These are phyloP conservation scores for Leccinum glutinopallens DNA, from an alignment of 1,284 basidiomycete species.

Conservation along the genomic window DNA sequence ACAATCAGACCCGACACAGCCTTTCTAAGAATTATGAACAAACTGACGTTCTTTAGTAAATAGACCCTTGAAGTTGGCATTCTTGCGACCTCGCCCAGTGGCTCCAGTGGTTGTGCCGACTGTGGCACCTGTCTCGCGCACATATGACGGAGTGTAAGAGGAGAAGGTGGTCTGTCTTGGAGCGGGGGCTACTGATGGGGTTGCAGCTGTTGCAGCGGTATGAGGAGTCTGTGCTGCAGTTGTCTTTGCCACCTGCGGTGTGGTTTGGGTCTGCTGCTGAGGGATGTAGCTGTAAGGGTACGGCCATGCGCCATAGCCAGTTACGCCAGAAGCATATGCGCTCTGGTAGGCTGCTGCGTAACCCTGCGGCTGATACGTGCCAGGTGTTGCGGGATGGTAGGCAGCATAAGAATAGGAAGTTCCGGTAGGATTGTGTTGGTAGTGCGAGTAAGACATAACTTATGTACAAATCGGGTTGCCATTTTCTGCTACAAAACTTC, in stretches of 20 bases:
- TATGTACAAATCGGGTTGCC: background rate
- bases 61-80: conserved; percentile 66
- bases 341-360: conserved; percentile 52
- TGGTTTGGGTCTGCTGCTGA: conserved; percentile 40
- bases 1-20: conserved; percentile 10
- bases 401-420: conserved; percentile 57
- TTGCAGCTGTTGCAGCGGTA: conserved; percentile 23
- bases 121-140: conserved; percentile 47
- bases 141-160: conserved; percentile 58
- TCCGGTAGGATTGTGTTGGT: conserved; percentile 42
- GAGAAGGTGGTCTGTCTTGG: conserved; percentile 48
- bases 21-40: background rate
- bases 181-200: conserved; percentile 23
- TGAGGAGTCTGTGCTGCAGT: conserved; percentile 37
- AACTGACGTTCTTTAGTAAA: conserved; percentile 78
- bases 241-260: conserved; percentile 39
- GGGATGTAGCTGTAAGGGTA: conserved; percentile 60
- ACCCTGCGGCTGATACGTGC: conserved; percentile 36
- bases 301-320: conserved; percentile 59
- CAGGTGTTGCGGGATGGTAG: conserved; percentile 44
- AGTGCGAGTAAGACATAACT: conserved; percentile 41
- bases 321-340: conserved; percentile 44
- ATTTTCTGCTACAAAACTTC: background rate
- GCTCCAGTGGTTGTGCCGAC: conserved; percentile 41
- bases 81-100: conserved; percentile 54